A percentile compares a stretch with the other conserved stretches of the same genome.
These are phyloP conservation scores for Sanghuangporus sanghuang DNA, from an alignment of 1,284 basidiomycete species.

Conservation along the genomic window DNA sequence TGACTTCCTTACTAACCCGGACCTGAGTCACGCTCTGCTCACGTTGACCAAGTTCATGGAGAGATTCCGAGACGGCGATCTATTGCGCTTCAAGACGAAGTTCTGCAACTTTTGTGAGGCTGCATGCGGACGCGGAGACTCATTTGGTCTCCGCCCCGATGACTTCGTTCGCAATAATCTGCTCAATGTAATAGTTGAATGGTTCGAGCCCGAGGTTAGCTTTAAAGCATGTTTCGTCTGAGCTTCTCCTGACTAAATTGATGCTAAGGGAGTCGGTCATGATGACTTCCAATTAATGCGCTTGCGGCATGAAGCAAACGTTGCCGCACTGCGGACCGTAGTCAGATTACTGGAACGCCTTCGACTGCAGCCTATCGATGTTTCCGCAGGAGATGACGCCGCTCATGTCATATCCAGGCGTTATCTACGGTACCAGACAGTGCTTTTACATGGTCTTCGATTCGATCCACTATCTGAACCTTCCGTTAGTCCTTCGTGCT, in stretches of 20 bases:
- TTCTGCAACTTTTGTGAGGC: conserved; percentile 73
- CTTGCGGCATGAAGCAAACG: conserved; percentile 61
- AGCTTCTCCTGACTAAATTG: conserved; percentile 8
- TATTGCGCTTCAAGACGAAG: conserved; percentile 66
- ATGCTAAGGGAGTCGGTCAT: not conserved
- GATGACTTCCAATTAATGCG: conserved; percentile 20
- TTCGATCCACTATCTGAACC: conserved; percentile 32
- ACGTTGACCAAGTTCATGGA: conserved; percentile 64
- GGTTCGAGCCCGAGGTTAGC: conserved; percentile 56
- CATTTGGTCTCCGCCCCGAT: conserved; percentile 62
- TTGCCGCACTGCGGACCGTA: conserved; percentile 63
- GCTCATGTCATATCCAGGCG: conserved; percentile 68
- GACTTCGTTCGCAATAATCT: conserved; percentile 62
- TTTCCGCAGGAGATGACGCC: conserved; percentile 55
- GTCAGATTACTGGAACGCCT: conserved; percentile 77
- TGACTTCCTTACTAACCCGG: conserved; percentile 58
- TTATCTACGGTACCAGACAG: conserved; percentile 71
- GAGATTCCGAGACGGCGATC: conserved; percentile 49
- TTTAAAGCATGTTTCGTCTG: not conserved
- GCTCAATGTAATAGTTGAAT: conserved; percentile 71
- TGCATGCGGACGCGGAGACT: conserved; percentile 58
- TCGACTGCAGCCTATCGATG: conserved; percentile 59
- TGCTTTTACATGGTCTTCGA: conserved; percentile 55
- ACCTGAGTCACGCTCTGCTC: conserved; percentile 63
- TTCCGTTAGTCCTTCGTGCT: not conserved